These are phyloP conservation scores for Hanseniaspora nectarophila DNA, from an alignment of 805 yeast species.

Conservation along the genomic window DNA sequence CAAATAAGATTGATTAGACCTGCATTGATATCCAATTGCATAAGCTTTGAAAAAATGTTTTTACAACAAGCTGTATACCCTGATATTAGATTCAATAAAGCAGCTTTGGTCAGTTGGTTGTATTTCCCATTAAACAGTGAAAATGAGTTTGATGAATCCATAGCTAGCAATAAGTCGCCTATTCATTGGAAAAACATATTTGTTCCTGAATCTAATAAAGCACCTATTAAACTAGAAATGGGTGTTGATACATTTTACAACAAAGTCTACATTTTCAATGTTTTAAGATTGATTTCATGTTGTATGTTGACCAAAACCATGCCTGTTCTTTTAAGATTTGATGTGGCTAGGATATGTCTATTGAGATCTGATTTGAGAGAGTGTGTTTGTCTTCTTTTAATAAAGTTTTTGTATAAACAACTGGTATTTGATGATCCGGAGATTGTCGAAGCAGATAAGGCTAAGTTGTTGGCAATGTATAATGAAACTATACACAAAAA, in stretches of 20 bases:
- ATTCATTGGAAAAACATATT: constrained; percentile 13
- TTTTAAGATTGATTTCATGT: constrained; percentile 57
- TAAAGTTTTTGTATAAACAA: constrained; percentile 62
- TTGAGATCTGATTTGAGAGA: constrained; percentile 79
- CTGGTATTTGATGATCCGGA: constrained; percentile 34
- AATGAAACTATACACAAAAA: constrained; percentile 43
- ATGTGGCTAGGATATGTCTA: constrained; percentile 64
- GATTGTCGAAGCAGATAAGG: constrained; percentile 23
- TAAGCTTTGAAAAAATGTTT: constrained; percentile 79
- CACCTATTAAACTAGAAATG: constrained; percentile 14
- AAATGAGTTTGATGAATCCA: constrained; percentile 18
- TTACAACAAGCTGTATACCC: constrained; percentile 8
- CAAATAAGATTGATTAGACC: constrained; percentile 81
- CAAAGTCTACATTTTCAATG: constrained; percentile 38
- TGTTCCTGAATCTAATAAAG: constrained; percentile 11
- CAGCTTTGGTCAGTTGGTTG: constrained; percentile 59
- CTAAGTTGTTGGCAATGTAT: constrained; percentile 29
- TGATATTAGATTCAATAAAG: constrained; percentile 37
- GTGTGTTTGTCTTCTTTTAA: constrained; percentile 65
- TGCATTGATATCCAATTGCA: constrained; percentile 71
- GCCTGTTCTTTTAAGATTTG: constrained; percentile 75
- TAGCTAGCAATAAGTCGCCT: constrained; percentile 4
- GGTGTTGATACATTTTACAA: constrained; percentile 21
- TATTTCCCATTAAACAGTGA: constrained; percentile 26
- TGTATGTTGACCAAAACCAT: constrained; percentile 71